Conservation (phyloP, 768 basidiomycete species). For the Rhizopogon vulgaris region DNA sequence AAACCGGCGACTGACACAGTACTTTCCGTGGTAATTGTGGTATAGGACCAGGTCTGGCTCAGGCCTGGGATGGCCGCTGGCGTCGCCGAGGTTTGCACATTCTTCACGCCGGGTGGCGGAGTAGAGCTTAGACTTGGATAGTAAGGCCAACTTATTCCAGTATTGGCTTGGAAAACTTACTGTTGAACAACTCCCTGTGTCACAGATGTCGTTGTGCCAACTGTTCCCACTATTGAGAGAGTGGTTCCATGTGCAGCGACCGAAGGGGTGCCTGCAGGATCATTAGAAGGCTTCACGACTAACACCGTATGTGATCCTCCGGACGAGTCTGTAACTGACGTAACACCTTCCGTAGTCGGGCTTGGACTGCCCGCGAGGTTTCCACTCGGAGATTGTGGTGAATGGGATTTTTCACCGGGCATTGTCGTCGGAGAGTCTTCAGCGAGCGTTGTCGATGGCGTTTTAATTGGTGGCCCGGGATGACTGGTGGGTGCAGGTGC, state of each 20-base stretch:
- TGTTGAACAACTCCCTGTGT: too few relatives aligned
- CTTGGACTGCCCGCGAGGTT: neutral
- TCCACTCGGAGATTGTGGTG: neutral
- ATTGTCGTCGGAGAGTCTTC: neutral
- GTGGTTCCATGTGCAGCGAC: neutral
- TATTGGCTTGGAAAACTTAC: neutral
- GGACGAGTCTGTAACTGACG: neutral
- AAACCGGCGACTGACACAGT: neutral
- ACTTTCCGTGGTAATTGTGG: neutral
- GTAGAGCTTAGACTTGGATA: neutral
- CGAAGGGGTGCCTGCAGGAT: neutral
- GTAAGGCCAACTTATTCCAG: neutral
- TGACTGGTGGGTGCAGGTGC: neutral
- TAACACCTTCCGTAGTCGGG: neutral
- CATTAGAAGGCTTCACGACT: neutral
- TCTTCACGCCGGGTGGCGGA: too few relatives aligned
- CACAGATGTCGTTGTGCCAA: too few relatives aligned
- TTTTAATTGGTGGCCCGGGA: neutral
- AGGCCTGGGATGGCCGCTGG: neutral
- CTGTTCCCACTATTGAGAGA: too few relatives aligned
- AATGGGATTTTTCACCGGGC: neutral
- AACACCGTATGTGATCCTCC: neutral
- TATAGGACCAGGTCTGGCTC: neutral
- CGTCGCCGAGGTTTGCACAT: too few relatives aligned
- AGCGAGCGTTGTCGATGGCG: neutral